Conservation (phyloP, 495 filamentous ascomycete species). For the Aspergillus taichungensis region DNA sequence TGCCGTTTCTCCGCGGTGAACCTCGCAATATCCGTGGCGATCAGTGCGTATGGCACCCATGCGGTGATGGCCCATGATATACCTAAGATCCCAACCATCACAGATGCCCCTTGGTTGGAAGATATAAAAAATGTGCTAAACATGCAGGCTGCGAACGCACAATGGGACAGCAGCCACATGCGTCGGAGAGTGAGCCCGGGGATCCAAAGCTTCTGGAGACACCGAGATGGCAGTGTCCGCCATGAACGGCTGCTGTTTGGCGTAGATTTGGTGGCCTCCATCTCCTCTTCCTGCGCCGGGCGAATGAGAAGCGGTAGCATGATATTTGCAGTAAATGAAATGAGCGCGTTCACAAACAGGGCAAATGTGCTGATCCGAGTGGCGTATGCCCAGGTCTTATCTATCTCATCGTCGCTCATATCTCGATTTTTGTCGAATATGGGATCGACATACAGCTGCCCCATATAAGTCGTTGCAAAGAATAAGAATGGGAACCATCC, state of each 20-base stretch:
- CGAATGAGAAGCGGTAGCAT: slow-evolving; percentile 72
- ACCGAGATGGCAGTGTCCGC: too few relatives aligned
- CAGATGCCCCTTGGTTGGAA: slow-evolving; percentile 52
- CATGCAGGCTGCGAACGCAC: slow-evolving; percentile 68
- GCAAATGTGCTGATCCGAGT: slow-evolving; percentile 75
- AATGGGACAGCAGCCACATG: slow-evolving; percentile 69
- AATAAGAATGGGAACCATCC: slow-evolving; percentile 92
- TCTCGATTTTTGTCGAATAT: slow-evolving; percentile 62
- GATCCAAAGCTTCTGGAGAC: slow-evolving; percentile 45
- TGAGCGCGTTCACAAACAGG: slow-evolving; percentile 70
- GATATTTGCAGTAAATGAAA: slow-evolving; percentile 65
- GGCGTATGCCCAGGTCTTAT: slow-evolving; percentile 67
- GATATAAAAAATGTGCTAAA: slow-evolving; percentile 67
- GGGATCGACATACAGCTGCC: slow-evolving; percentile 75
- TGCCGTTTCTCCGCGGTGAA: slow-evolving; percentile 42
- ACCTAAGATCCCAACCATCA: slow-evolving; percentile 65
- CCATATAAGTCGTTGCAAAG: slow-evolving; percentile 83
- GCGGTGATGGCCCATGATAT: slow-evolving; percentile 79
- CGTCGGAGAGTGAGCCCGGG: slow-evolving; percentile 71
- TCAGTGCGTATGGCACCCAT: slow-evolving; percentile 87
- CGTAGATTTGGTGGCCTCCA: slow-evolving; percentile 22
- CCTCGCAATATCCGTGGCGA: slow-evolving; percentile 71
- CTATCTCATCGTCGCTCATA: slow-evolving; percentile 61
- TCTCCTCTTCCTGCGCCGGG: slow-evolving; percentile 48
- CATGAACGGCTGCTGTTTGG: slow-evolving; percentile 6